Conservation (phyloP, 73 alveolate species). For the Tetrahymena malaccensis region DNA sequence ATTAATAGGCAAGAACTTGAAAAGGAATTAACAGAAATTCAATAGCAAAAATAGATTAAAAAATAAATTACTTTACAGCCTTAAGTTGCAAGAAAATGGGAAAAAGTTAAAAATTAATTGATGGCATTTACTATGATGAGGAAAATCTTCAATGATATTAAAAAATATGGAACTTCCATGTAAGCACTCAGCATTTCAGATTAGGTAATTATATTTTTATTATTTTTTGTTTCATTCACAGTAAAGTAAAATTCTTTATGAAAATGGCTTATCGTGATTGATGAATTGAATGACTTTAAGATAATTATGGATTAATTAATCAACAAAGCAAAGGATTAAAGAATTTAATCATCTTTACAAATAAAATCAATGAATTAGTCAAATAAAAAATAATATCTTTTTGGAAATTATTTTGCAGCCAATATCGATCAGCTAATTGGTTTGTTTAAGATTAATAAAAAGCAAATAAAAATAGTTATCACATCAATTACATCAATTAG, state of each 20-base stretch:
- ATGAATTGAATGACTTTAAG: too few species aligned
- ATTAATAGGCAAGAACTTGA: not conserved
- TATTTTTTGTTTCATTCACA: not conserved
- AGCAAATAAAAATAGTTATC: too few species aligned
- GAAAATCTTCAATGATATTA: not conserved
- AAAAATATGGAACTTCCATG: not conserved
- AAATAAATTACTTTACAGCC: not conserved
- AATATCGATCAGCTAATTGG: too few species aligned
- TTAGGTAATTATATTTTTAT: not conserved
- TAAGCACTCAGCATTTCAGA: not conserved
- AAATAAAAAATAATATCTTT: not conserved
- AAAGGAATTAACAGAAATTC: not conserved
- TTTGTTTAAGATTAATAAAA: too few species aligned
- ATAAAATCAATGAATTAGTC: not conserved
- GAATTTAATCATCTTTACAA: not conserved
- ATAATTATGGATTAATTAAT: too few species aligned
- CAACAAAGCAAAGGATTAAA: too few species aligned
- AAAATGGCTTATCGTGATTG: too few species aligned
- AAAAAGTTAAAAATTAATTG: not conserved
- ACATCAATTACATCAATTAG: too few species aligned
- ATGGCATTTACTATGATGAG: not conserved
- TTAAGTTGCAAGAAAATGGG: not conserved
- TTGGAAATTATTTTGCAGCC: not conserved
- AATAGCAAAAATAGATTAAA: not conserved
- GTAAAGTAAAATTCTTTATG: too few species aligned